Base-by-base conservation (phyloP, 2,329 filamentous ascomycete genomes). In the Aspergillus thermomutatus region DNA sequence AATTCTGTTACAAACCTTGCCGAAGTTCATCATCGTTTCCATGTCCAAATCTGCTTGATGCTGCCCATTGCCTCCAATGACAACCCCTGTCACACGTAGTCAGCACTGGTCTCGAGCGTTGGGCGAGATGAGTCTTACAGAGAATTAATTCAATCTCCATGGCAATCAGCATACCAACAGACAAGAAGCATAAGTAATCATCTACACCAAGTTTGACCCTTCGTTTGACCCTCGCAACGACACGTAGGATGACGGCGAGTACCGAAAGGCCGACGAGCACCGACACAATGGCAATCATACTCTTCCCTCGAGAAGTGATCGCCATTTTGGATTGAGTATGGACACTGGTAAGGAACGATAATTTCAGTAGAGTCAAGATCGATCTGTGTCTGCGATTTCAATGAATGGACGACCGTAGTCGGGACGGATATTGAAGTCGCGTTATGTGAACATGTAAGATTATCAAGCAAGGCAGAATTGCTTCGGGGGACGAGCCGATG, bases 131-230 rank as follows among this genome's bases (percentile, higher is more conserved):
- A 11, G 21, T 61, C 69, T 63, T 55, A 72, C 69, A 72, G 31
- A 72, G 48, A 26, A 62, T 46, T 49, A 72, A 47, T 54, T 72
- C 68, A 31, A 70, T 56, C 28, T 70, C 51, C 69, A 72, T 72
- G 4, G 55, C 66, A 49, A 71, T 52, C 26, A 72, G 53, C 9
- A 71, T 58, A 21, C 63, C 49, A 49, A 67, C 64, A 6, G 68
- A 67, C 0, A 62, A 3, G 19, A 69, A 59, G 49, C 64, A 68
- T 14, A 72, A 63, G 51, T 72, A 70, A 54, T 72, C 69, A 58
- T 72, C 68, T n/a, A 68, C 23, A 0, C 66, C 69, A 31, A 72
- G 66, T 6, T 56, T 54, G 9, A 72, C 67, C 61, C 66, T 63
- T 27, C 69, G 62, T 43, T 63, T 66, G 4, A 68, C 34, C 14